Evolutionary conservation across 371 early-diverging fungal species (phyloP).

Genomic region (Synchytrium microbalum): DNA sequence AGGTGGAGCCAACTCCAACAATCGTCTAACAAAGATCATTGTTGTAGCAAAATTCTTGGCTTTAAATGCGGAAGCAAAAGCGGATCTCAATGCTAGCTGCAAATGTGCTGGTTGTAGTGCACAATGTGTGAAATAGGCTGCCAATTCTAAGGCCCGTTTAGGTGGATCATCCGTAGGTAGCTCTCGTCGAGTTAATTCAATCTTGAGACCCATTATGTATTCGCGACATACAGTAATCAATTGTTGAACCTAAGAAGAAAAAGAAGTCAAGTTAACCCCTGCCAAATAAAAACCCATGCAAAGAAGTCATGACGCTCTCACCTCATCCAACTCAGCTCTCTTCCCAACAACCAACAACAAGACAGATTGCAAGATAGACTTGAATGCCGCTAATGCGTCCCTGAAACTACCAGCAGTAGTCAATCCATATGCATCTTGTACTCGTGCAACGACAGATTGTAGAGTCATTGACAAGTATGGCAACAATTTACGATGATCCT

Average conservation of each 20-base stretch:
- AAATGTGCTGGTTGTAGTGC: constrained; percentile 79
- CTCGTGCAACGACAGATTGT: constrained; percentile 48
- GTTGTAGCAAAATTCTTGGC: constrained; percentile 73
- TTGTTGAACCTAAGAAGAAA: constrained; percentile 45
- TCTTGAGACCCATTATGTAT: constrained; percentile 76
- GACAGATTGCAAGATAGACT: constrained; percentile 61
- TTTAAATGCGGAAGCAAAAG: constrained; percentile 75
- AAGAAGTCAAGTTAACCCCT: background rate
- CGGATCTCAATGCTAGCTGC: constrained; percentile 71
- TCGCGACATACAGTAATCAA: constrained; percentile 77
- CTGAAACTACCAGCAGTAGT: constrained; percentile 59
- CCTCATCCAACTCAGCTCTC: constrained; percentile 60
- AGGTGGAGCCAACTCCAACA: constrained; percentile 79
- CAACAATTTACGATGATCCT: constrained; percentile 13
- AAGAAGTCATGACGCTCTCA: too few species aligned
- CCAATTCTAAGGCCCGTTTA: constrained; percentile 73
- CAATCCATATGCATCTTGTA: constrained; percentile 71
- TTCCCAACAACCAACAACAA: constrained; percentile 53
- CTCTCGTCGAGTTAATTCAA: constrained; percentile 71
- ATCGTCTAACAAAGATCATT: constrained; percentile 71
- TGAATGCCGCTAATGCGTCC: constrained; percentile 68
- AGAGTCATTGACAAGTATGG: constrained; percentile 41
- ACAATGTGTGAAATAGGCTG: constrained; percentile 91
- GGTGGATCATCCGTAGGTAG: constrained; percentile 49
- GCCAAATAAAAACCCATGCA: background rate